phyloP scores from a whole-genome alignment of 1,139 yeast genomes.

The Hansenula sp. region DNA sequence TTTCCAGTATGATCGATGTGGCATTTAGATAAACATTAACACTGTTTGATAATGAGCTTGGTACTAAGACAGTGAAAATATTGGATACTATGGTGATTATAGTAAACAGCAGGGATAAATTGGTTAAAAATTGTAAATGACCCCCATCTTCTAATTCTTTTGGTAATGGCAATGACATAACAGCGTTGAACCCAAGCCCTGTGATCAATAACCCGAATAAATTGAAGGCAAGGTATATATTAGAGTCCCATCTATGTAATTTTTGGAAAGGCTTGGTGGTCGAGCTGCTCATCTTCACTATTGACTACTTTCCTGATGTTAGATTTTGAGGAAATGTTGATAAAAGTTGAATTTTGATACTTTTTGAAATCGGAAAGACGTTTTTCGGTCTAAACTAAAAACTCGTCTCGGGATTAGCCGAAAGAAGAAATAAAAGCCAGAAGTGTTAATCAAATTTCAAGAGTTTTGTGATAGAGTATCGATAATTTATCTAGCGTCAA shows the following conservation, averaged over 20 bases:
- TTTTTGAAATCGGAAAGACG: too few species aligned
- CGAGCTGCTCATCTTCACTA: background rate
- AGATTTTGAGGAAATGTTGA: too few species aligned
- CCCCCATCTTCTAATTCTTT: conserved; percentile 50
- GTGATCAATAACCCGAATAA: conserved; percentile 19
- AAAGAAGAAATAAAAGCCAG: too few species aligned
- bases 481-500: too few species aligned
- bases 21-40: conserved; percentile 24
- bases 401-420: too few species aligned
- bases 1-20: conserved; percentile 51
- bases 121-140: conserved; percentile 66
- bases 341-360: too few species aligned
- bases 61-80: background rate
- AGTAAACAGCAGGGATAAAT: conserved; percentile 49
- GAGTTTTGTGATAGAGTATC: too few species aligned
- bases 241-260: background rate
- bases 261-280: too few species aligned
- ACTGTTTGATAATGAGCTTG: background rate
- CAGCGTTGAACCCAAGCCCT: conserved; percentile 25
- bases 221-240: conserved; percentile 17
- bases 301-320: too few species aligned
- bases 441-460: too few species aligned
- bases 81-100: conserved; percentile 28
- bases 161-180: conserved; percentile 36
- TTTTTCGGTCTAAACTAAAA: too few species aligned